A percentile compares a stretch with the other conserved stretches of the same genome.
phyloP scores from a whole-genome alignment of 2,329 filamentous ascomycete genomes.

The Aphanoascus verrucosus region DNA sequence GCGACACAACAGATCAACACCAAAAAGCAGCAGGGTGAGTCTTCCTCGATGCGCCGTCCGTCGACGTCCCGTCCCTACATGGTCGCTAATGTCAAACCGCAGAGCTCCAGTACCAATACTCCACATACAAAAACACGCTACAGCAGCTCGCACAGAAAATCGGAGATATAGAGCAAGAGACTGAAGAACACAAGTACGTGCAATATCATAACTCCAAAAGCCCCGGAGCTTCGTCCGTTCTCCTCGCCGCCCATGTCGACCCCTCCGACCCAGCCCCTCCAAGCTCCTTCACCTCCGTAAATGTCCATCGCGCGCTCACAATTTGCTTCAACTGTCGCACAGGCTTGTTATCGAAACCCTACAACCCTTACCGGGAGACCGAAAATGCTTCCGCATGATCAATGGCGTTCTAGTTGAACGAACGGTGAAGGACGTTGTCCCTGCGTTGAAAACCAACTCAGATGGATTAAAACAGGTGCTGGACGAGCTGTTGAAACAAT shows the following conservation, averaged over 20 bases:
- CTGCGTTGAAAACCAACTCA: constrained; percentile 82
- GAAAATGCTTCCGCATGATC: constrained; percentile 98
- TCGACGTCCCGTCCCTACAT: neutral
- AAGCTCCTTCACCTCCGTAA: neutral
- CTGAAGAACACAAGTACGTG: constrained; percentile 91
- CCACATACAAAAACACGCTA: constrained; percentile 55
- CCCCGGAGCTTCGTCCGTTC: neutral
- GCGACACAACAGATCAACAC: constrained; percentile 32
- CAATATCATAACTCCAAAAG: neutral
- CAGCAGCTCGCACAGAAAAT: constrained; percentile 94
- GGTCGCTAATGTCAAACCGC: neutral
- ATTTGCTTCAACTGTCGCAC: constrained; percentile 1
- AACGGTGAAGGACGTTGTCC: constrained; percentile 84
- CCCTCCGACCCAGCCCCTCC: neutral
- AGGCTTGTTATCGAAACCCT: constrained; percentile 93
- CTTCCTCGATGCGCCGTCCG: neutral
- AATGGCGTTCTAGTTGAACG: constrained; percentile 93
- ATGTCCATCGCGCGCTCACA: neutral
- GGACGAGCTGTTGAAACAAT: constrained; percentile 90
- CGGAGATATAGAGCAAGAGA: constrained; percentile 92
- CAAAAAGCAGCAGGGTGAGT: constrained; percentile 40
- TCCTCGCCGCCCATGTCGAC: neutral
- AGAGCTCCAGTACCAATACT: constrained; percentile 43
- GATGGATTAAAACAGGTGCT: constrained; percentile 89
- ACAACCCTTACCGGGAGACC: constrained; percentile 65